A percentile compares a stretch with the other conserved stretches of the same genome.
These are phyloP conservation scores for Talaromyces adpressus DNA, from an alignment of 495 filamentous ascomycete species.

Conservation along the genomic window DNA sequence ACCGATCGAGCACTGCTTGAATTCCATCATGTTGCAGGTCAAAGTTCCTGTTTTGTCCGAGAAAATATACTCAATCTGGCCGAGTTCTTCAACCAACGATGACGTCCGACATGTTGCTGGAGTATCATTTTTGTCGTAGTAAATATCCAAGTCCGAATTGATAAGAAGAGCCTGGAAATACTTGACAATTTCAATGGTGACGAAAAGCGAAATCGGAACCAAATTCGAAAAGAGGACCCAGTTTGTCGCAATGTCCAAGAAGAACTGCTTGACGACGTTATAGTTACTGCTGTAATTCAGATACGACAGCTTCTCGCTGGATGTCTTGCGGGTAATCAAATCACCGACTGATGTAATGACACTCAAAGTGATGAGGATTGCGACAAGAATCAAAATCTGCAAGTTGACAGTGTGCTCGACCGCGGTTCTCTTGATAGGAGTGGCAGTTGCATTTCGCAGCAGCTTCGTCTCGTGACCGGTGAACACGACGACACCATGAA, in stretches of 20 bases:
- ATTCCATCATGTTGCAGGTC: conserved; percentile 99
- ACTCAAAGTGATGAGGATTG: conserved; percentile 76
- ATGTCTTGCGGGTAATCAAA: conserved; percentile 63
- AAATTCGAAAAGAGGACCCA: conserved; percentile 98
- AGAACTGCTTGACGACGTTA: conserved; percentile 70
- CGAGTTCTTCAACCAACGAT: conserved; percentile 92
- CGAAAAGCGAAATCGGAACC: conserved; percentile 95
- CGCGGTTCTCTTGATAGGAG: conserved; percentile 94
- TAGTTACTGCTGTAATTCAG: conserved; percentile 55
- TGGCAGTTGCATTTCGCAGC: conserved; percentile 96
- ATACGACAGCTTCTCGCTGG: conserved; percentile 56
- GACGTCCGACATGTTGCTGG: conserved; percentile 94
- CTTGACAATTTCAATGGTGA: conserved; percentile 96
- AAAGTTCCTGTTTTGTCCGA: conserved; percentile 99
- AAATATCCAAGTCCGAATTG: conserved; percentile 95
- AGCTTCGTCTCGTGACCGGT: conserved; percentile 98
- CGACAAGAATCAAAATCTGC: conserved; percentile 84
- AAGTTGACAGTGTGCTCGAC: conserved; percentile 90
- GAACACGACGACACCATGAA: conserved; percentile 94
- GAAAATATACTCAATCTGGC: conserved; percentile 98
- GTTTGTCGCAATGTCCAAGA: conserved; percentile 93
- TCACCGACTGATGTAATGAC: conserved; percentile 88
- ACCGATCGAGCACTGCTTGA: conserved; percentile 86
- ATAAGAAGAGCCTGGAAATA: conserved; percentile 97
- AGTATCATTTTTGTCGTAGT: conserved; percentile 92